These are phyloP conservation scores for Ceratocystis destructans DNA, from an alignment of 2,329 filamentous ascomycete species.

Conservation along the genomic window DNA sequence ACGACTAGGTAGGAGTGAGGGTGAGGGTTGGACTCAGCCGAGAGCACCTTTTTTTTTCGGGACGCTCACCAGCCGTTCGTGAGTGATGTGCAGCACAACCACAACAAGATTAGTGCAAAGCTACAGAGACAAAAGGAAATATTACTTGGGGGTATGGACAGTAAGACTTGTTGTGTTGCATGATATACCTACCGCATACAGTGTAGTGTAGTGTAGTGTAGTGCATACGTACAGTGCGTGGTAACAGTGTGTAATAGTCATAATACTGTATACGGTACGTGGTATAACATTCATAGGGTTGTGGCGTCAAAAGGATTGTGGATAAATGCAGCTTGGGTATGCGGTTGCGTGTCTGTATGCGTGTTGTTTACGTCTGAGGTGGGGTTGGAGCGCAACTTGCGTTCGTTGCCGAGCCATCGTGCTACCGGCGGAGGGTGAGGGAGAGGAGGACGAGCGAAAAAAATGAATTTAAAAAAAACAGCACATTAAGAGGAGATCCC, in stretches of 20 bases:
- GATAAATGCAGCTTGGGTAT: not conserved
- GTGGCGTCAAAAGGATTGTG: not conserved
- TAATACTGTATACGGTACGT: too few species aligned
- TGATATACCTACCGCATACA: not conserved
- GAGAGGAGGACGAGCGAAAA: not conserved
- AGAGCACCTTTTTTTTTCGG: too few species aligned
- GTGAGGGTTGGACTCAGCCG: too few species aligned
- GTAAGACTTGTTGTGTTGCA: constrained; percentile 1
- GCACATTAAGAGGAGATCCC: too few species aligned
- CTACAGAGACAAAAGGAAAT: not conserved
- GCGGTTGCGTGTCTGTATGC: not conserved
- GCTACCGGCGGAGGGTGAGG: not conserved
- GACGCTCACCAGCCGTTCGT: too few species aligned
- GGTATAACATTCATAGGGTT: too few species aligned
- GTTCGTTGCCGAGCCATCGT: not conserved
- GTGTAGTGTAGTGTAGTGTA: not conserved
- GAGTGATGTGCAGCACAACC: too few species aligned
- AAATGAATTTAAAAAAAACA: not conserved
- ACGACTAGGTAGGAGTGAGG: too few species aligned
- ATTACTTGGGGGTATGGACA: not conserved
- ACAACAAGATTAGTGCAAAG: not conserved
- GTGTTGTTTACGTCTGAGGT: not conserved
- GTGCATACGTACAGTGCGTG: too few species aligned
- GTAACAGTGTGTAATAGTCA: too few species aligned
- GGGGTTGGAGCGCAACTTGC: not conserved